These are phyloP conservation scores for Pseudogymnoascus sp. DNA, from an alignment of 2,329 filamentous ascomycete genomes.

Conservation along the genomic window DNA sequence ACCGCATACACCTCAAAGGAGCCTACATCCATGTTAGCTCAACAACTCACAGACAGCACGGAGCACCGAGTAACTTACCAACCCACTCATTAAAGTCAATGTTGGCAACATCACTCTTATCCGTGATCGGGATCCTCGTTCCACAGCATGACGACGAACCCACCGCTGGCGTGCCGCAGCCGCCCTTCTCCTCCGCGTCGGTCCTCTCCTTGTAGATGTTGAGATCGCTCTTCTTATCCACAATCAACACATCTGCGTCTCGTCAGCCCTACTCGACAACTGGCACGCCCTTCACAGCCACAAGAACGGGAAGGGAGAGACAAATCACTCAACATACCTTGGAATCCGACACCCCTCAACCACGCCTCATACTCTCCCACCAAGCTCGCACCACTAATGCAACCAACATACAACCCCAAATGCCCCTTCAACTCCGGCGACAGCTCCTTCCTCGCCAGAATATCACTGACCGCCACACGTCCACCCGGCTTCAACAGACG, in stretches of 20 bases:
- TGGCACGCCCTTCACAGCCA: not conserved
- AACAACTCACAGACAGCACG: not conserved
- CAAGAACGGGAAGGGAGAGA: not conserved
- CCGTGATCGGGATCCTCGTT: not conserved
- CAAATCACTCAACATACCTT: constrained; percentile 28
- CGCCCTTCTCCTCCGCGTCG: constrained; percentile 13
- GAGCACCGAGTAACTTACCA: constrained; percentile 31
- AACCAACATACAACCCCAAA: constrained; percentile 50
- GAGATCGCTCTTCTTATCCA: constrained; percentile 39
- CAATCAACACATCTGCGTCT: constrained; percentile 34
- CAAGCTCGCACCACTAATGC: constrained; percentile 48
- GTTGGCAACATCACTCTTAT: constrained; percentile 19
- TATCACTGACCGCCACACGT: constrained; percentile 51
- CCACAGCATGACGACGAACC: constrained; percentile 13
- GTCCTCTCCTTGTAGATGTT: constrained; percentile 37
- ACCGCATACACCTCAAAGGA: constrained; percentile 45
- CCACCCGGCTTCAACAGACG: constrained; percentile 50
- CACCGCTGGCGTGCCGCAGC: constrained; percentile 11
- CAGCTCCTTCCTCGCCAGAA: constrained; percentile 44
- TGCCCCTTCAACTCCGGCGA: constrained; percentile 39
- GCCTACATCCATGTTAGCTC: constrained; percentile 23
- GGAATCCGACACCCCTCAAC: constrained; percentile 43
- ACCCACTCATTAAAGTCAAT: constrained; percentile 43
- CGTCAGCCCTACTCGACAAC: not conserved
- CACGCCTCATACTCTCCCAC: constrained; percentile 44